phyloP scores from a whole-genome alignment of 768 basidiomycete species.

The Podaxis rugospora region DNA sequence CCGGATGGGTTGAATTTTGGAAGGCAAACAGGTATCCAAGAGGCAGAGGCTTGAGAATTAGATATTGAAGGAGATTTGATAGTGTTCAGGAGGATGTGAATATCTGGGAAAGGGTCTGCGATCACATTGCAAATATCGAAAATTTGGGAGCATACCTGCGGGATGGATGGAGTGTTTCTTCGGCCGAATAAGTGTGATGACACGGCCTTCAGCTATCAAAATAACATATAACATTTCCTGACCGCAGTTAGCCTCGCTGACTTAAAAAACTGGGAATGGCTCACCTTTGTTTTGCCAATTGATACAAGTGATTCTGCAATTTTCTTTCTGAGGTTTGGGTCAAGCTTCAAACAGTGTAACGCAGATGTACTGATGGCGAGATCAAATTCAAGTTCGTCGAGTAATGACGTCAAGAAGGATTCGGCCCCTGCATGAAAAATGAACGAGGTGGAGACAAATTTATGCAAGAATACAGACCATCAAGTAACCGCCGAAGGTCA shows the following conservation, averaged over 20 bases:
- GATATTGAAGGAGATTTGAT: constrained; percentile 76
- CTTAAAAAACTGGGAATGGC: constrained; percentile 11
- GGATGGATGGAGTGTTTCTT: constrained; percentile 95
- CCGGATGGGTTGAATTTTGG: constrained; percentile 89
- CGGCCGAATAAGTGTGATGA: constrained; percentile 86
- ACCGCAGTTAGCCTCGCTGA: neutral
- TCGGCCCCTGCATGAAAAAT: constrained; percentile 60
- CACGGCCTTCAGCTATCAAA: constrained; percentile 70
- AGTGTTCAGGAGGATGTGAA: constrained; percentile 91
- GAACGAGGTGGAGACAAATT: neutral
- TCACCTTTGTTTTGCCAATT: constrained; percentile 72
- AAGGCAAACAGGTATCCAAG: constrained; percentile 94
- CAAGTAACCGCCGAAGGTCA: constrained; percentile 73
- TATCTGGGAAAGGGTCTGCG: constrained; percentile 42
- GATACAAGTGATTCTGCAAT: constrained; percentile 83
- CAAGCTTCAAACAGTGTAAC: constrained; percentile 75
- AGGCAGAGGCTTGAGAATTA: constrained; percentile 75
- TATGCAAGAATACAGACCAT: constrained; percentile 36
- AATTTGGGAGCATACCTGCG: constrained; percentile 46
- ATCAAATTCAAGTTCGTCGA: constrained; percentile 69
- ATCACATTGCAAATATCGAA: neutral
- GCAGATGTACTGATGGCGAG: constrained; percentile 80
- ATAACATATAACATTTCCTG: constrained; percentile 92
- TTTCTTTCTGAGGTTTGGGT: constrained; percentile 61
- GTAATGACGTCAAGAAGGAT: constrained; percentile 68